Evolutionary conservation across 208 protist species (phyloP), one percentile per base, ranked within the genome.

Genomic region (Leishmania martiniquensis): DNA sequence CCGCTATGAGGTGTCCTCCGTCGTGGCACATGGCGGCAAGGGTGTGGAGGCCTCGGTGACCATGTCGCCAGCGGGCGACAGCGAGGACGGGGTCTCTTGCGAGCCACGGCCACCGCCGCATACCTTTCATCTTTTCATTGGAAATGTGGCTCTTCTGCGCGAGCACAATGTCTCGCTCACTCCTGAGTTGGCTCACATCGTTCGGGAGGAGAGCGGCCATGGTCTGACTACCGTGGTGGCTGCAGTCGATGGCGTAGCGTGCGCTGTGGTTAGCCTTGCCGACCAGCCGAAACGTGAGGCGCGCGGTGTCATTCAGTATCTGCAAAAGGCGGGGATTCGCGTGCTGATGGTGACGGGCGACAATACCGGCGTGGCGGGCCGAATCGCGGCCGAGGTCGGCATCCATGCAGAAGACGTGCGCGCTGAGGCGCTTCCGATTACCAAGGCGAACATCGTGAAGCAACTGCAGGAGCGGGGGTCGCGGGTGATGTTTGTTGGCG

Each of bases 271-370:
- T 25, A 81, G 90, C 12, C 88, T 99, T 52, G 59, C 82, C 0
- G 98, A 99, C 84, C 84, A 89, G 54, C 76, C 93, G 25, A 97
- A 98, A 77, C 89, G 82, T 17, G 97, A 99, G 75, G 95, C 97
- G 13, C 68, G 55, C 5, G 73, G 73, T 20, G 93, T 98, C 2
- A 80, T 99, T 7, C 49, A 55, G 4, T 76, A 77, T 29, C 89
- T 99, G 17, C 80, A 93, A 1, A 55, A 72, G 49, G 67, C 70
- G 7, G 81, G 81, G 32, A 59, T 95, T 42, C 82, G 85, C 17
- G 86, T 92, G 49, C 37, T 91, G 34, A 91, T 98, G 93, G 89
- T 95, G 44, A 97, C 93, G 9, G 96, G 96, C 59, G 96, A 98
- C 80, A 90, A 94, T 81, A 32, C 39, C n/a, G 60, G 66, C 22